A percentile compares a stretch with the other conserved stretches of the same genome.
These are phyloP conservation scores for Basipetospora chlamydospora DNA, from an alignment of 2,329 filamentous ascomycete genomes.

Conservation along the genomic window DNA sequence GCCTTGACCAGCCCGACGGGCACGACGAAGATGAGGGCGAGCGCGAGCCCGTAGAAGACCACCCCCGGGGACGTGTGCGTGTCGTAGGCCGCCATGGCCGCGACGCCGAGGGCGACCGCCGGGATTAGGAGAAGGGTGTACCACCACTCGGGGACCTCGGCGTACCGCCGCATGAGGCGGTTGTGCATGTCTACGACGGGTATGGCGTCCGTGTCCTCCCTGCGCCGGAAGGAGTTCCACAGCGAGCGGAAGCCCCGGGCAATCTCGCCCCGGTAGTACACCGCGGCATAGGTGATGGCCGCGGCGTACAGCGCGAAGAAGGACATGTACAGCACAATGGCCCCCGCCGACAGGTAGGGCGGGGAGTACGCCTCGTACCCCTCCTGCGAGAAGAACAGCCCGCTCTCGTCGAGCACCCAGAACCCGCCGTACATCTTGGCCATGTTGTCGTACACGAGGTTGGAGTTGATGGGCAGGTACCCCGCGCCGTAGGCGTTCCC, in stretches of 20 bases:
- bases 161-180: conserved; percentile 30
- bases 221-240: conserved; percentile 28
- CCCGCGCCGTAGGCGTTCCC: conserved; percentile 41
- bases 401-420: conserved; percentile 23
- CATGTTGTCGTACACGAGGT: conserved; percentile 34
- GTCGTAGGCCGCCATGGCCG: conserved; percentile 31
- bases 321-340: conserved; percentile 36
- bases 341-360: conserved; percentile 33
- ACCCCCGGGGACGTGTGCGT: conserved; percentile 36
- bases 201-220: conserved; percentile 17
- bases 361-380: conserved; percentile 37
- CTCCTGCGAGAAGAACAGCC: conserved; percentile 27
- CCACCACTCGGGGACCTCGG: conserved; percentile 40
- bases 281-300: conserved; percentile 31
- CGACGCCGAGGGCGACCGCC: conserved; percentile 30
- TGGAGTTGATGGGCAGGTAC: conserved; percentile 38
- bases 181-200: conserved; percentile 29
- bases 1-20: conserved; percentile 38
- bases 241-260: conserved; percentile 32
- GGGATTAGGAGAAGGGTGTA: conserved; percentile 27
- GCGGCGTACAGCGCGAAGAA: conserved; percentile 41
- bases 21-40: conserved; percentile 35
- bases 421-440: conserved; percentile 32
- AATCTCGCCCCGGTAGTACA: conserved; percentile 39
- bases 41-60: conserved; percentile 33